These are phyloP conservation scores for Paramecium tetraurelia DNA, from an alignment of 73 alveolate genomes.

Conservation along the genomic window DNA sequence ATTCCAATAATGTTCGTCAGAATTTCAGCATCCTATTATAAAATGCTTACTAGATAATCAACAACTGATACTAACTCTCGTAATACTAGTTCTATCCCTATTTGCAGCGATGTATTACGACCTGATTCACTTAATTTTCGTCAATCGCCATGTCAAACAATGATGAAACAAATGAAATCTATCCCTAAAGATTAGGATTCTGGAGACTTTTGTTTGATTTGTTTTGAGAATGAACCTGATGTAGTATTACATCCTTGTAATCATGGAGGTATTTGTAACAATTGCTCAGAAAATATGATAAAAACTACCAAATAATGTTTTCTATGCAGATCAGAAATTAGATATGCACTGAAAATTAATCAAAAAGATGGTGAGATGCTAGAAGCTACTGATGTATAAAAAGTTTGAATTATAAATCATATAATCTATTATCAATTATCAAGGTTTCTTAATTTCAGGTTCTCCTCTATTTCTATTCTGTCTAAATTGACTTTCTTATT, in stretches of 20 bases:
- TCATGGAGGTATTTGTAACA: constrained; percentile 37
- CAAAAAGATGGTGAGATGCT: not conserved
- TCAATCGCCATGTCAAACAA: constrained; percentile 27
- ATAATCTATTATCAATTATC: constrained; percentile 36
- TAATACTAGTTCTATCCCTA: not conserved
- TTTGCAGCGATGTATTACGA: not conserved
- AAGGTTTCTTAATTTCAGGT: constrained; percentile 3
- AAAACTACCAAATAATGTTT: not conserved
- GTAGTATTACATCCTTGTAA: constrained; percentile 20
- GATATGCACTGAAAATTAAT: not conserved
- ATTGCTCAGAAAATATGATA: not conserved
- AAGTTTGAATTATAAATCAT: not conserved
- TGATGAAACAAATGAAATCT: not conserved
- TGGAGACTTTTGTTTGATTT: not conserved
- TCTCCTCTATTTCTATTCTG: not conserved
- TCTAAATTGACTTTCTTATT: constrained; percentile 29
- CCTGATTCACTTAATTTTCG: constrained; percentile 33
- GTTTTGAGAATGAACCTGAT: constrained; percentile 43
- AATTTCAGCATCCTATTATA: constrained; percentile 16
- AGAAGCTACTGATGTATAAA: constrained; percentile 34
- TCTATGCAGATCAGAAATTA: constrained; percentile 25
- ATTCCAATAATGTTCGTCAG: constrained; percentile 7
- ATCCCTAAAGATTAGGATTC: not conserved
- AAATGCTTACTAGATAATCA: not conserved
- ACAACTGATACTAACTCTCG: not conserved